Conservation (phyloP, 331 rosid species). For the Quercus lobata region DNA sequence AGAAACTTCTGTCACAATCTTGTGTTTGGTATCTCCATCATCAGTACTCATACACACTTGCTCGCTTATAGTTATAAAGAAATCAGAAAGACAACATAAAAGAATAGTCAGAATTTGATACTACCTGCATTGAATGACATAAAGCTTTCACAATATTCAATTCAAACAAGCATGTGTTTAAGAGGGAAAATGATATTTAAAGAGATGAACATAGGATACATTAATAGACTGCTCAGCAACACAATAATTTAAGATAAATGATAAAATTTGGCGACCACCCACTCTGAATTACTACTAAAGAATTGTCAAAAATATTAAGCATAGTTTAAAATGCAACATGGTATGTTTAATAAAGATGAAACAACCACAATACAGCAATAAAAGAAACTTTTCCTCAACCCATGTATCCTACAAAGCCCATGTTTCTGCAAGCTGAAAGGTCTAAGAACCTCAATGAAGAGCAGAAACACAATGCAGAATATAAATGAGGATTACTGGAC, state of each 20-base stretch:
- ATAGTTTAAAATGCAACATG: not conserved
- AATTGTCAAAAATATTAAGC: not conserved
- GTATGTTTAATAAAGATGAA: not conserved
- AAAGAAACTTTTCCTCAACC: not conserved
- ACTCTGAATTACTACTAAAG: not conserved
- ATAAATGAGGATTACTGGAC: not conserved
- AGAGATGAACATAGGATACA: not conserved
- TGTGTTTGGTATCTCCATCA: conserved; percentile 40
- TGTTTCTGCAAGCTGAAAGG: not conserved
- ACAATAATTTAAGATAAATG: not conserved
- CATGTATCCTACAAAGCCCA: not conserved
- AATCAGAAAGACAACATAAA: conserved; percentile 4
- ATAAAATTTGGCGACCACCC: not conserved
- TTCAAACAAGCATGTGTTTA: conserved; percentile 12
- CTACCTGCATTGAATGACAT: conserved; percentile 15
- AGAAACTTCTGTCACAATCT: conserved; percentile 35
- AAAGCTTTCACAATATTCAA: conserved; percentile 7
- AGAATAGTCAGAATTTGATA: conserved; percentile 17
- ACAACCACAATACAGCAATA: not conserved
- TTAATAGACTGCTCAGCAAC: not conserved
- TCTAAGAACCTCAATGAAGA: conserved; percentile 1
- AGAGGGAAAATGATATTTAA: not conserved
- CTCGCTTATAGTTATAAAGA: conserved; percentile 47
- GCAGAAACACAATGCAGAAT: not conserved
- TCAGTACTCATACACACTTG: conserved; percentile 34